Conservation (phyloP, 78 protist genomes). For the Dictyostelium firmibasis region DNA sequence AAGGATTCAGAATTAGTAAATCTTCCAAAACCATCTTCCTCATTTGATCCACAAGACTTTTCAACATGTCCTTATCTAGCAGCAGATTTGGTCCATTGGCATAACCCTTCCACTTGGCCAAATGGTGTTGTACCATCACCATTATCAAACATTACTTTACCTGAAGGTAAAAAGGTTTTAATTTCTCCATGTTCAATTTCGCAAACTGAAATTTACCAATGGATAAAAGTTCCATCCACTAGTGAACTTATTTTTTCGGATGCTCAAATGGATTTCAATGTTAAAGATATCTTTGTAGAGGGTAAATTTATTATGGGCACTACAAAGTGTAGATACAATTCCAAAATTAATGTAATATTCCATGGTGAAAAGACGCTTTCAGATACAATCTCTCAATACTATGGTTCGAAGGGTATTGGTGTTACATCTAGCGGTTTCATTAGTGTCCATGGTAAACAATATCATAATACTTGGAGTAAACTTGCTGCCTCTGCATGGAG, state of each 20-base stretch:
- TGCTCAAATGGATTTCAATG: constrained; percentile 18
- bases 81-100: constrained; percentile 53
- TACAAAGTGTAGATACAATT: constrained; percentile 20
- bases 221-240: constrained; percentile 45
- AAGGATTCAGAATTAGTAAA: constrained; percentile 16
- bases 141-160: constrained; percentile 31
- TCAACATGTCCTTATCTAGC: constrained; percentile 47
- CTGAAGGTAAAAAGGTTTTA: constrained; percentile 47
- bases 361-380: constrained; percentile 33
- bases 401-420: constrained; percentile 76
- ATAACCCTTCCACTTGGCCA: constrained; percentile 72
- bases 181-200: constrained; percentile 61
- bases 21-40: background rate
- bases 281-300: constrained; percentile 32
- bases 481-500: constrained; percentile 68
- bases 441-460: constrained; percentile 70
- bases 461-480: constrained; percentile 81
- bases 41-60: background rate
- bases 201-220: background rate
- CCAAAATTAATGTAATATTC: constrained; percentile 40
- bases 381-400: constrained; percentile 2
- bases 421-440: constrained; percentile 38
- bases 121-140: constrained; percentile 63
- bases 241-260: constrained; percentile 57
- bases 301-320: constrained; percentile 73